Percentiles rank a stretch among this genome's conserved stretches.
These are phyloP conservation scores for Beauveria brongniartii DNA, from an alignment of 2,329 filamentous ascomycete species.

Conservation along the genomic window DNA sequence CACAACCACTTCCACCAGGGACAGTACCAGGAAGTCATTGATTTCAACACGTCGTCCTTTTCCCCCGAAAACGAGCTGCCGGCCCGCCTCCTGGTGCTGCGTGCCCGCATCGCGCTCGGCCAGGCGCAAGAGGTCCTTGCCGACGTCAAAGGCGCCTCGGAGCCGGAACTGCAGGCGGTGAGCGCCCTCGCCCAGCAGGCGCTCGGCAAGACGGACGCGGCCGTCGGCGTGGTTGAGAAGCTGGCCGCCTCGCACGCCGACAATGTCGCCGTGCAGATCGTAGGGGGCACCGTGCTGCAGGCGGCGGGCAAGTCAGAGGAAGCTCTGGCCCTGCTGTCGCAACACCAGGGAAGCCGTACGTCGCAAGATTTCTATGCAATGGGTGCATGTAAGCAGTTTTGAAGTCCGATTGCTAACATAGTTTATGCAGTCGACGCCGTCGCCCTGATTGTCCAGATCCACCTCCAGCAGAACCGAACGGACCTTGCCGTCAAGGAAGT, in stretches of 20 bases:
- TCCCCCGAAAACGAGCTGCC: constrained; percentile 70
- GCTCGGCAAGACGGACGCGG: constrained; percentile 52
- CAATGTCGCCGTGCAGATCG: constrained; percentile 72
- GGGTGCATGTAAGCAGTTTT: constrained; percentile 5
- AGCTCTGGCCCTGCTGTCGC: constrained; percentile 67
- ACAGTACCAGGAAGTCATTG: constrained; percentile 78
- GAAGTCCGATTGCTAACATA: constrained; percentile 16
- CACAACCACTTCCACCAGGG: constrained; percentile 68
- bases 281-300: constrained; percentile 75
- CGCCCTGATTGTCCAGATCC: constrained; percentile 83
- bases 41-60: constrained; percentile 75
- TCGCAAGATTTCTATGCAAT: constrained; percentile 16
- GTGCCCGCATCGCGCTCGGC: constrained; percentile 75
- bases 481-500: constrained; percentile 91
- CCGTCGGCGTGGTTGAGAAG: constrained; percentile 55
- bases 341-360: constrained; percentile 81
- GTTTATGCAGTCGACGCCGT: constrained; percentile 59
- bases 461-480: constrained; percentile 82
- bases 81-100: constrained; percentile 69
- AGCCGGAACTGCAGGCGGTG: constrained; percentile 69
- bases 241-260: constrained; percentile 60
- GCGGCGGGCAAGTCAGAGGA: constrained; percentile 75
- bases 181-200: constrained; percentile 63
- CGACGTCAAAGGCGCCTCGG: constrained; percentile 56
- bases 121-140: constrained; percentile 65